These are phyloP conservation scores for Pichia sp. DNA, from an alignment of 1,139 yeast species.

Conservation along the genomic window DNA sequence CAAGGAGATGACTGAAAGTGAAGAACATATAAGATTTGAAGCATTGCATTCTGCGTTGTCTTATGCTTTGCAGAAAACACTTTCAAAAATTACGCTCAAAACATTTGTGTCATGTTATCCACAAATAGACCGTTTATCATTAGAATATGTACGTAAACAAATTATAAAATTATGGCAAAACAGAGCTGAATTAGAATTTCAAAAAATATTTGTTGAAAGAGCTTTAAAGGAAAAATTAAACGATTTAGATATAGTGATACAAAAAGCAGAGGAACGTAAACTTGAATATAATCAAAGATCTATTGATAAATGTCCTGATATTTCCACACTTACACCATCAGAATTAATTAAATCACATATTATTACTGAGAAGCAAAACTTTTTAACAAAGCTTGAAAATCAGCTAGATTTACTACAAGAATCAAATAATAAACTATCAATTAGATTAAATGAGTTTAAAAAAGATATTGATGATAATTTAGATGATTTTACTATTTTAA, in stretches of 20 bases:
- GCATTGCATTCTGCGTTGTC: conserved; percentile 27
- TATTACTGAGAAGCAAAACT: conserved; percentile 5
- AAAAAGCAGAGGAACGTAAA: conserved; percentile 37
- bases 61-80: conserved; percentile 64
- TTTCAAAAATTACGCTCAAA: conserved; percentile 53
- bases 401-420: conserved; percentile 1
- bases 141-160: conserved; percentile 56
- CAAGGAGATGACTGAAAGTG: background rate
- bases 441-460: conserved; percentile 4
- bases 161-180: conserved; percentile 55
- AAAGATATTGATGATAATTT: conserved; percentile 4
- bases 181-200: conserved; percentile 56
- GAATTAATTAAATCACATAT: conserved; percentile 6
- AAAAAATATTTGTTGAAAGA: conserved; percentile 58
- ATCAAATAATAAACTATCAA: conserved; percentile 3
- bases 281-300: conserved; percentile 22
- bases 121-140: conserved; percentile 43
- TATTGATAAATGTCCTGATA: background rate
- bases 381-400: background rate
- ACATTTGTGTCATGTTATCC: conserved; percentile 67
- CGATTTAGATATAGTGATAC: conserved; percentile 60
- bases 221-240: conserved; percentile 50
- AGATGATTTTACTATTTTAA: conserved; percentile 1
- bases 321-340: conserved; percentile 8
- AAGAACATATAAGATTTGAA: conserved; percentile 22